Evolutionary conservation across 805 yeast genomes (phyloP).

Genomic region (Ogataea philodendri): DNA sequence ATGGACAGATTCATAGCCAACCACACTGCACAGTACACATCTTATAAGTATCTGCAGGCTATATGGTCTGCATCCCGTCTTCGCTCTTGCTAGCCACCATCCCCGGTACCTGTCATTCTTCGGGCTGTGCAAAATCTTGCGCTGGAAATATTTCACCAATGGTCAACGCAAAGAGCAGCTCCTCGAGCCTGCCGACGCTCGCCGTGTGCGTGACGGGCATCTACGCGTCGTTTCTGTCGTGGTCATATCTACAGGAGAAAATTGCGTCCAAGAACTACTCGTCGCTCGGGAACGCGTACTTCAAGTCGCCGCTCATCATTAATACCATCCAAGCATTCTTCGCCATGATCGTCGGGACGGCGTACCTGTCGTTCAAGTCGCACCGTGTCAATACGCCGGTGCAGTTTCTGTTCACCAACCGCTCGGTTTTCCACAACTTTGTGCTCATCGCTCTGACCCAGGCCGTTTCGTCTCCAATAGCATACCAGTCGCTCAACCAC

Average conservation of each 20-base stretch:
- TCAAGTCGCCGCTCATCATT: conserved; percentile 77
- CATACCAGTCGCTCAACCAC: conserved; percentile 72
- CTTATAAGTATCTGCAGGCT: too few relatives aligned
- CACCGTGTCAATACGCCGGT: conserved; percentile 33
- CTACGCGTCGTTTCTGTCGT: conserved; percentile 79
- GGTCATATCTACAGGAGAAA: conserved; percentile 93
- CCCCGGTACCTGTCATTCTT: too few relatives aligned
- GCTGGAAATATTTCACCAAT: background rate
- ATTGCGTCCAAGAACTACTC: conserved; percentile 77
- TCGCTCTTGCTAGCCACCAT: too few relatives aligned
- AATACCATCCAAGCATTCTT: conserved; percentile 70
- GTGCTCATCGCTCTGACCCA: conserved; percentile 66
- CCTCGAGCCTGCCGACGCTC: conserved; percentile 12
- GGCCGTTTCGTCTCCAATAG: conserved; percentile 78
- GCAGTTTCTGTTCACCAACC: conserved; percentile 35
- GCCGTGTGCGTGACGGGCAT: conserved; percentile 56
- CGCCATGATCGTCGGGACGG: conserved; percentile 66
- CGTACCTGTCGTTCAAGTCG: conserved; percentile 46
- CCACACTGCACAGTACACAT: background rate
- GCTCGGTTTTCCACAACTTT: conserved; percentile 36
- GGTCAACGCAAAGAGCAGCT: background rate
- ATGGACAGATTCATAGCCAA: background rate
- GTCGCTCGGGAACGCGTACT: conserved; percentile 32
- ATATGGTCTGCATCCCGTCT: too few relatives aligned
- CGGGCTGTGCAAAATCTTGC: conserved; percentile 1